A percentile compares a stretch with the other conserved stretches of the same genome.
These are phyloP conservation scores for Boletus fagicola DNA, from an alignment of 768 basidiomycete species.

Conservation along the genomic window DNA sequence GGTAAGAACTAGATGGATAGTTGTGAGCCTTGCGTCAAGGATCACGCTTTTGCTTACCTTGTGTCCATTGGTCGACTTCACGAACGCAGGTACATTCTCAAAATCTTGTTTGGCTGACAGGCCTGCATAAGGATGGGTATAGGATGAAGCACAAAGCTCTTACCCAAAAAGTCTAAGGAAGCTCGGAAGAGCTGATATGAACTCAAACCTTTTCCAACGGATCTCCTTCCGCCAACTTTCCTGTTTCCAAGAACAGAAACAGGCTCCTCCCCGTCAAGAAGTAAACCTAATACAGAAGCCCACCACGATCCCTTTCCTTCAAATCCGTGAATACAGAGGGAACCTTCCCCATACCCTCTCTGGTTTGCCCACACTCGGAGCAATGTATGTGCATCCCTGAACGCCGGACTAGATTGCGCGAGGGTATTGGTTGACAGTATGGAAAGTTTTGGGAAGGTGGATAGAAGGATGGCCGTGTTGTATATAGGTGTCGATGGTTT, in stretches of 20 bases:
- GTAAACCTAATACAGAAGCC: constrained; percentile 56
- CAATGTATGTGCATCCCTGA: constrained; percentile 71
- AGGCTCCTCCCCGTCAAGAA: constrained; percentile 68
- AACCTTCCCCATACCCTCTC: constrained; percentile 69
- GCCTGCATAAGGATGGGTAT: constrained; percentile 10
- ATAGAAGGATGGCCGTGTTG: constrained; percentile 67
- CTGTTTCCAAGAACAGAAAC: constrained; percentile 21
- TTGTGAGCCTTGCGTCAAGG: constrained; percentile 1
- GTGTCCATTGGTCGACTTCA: constrained; percentile 55
- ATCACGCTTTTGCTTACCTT: constrained; percentile 38
- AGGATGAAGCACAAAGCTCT: constrained; percentile 21
- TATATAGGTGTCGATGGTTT: constrained; percentile 69
- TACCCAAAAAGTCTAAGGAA: constrained; percentile 80
- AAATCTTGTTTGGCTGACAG: constrained; percentile 70
- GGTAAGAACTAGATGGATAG: constrained; percentile 49
- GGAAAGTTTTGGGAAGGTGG: constrained; percentile 36
- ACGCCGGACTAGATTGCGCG: constrained; percentile 52
- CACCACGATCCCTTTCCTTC: constrained; percentile 69
- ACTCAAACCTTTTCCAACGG: constrained; percentile 77
- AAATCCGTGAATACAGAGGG: constrained; percentile 65
- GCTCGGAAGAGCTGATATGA: constrained; percentile 90
- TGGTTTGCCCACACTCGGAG: constrained; percentile 90
- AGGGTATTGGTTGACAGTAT: constrained; percentile 49
- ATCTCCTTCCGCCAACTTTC: constrained; percentile 42
- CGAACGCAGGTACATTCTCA: constrained; percentile 50